phyloP scores from a whole-genome alignment of 176 grass and related monocot genomes.

The sorghum (Sorghum bicolor) region DNA sequence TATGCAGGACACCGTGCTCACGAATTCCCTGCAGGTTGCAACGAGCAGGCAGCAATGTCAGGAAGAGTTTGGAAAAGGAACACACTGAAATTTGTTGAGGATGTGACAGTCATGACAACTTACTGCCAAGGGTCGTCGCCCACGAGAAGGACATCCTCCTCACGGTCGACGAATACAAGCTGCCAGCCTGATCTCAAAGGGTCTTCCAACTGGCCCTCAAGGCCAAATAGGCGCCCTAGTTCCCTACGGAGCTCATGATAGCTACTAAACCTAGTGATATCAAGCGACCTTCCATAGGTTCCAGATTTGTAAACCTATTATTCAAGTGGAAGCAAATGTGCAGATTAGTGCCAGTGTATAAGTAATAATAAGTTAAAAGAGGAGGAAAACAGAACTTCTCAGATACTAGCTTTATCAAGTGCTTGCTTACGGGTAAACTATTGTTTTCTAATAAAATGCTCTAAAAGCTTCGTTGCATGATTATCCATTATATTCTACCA shows the following conservation, averaged over 20 bases:
- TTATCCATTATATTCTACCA: neutral
- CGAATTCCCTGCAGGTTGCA: conserved; percentile 75
- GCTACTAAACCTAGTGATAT: conserved; percentile 90
- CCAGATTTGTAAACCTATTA: conserved; percentile 90
- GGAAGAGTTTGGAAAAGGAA: neutral
- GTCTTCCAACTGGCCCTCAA: conserved; percentile 94
- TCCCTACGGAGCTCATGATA: conserved; percentile 82
- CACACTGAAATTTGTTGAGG: neutral
- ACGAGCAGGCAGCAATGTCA: neutral
- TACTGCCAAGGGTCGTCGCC: conserved; percentile 98
- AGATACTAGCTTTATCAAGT: neutral
- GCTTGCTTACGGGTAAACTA: neutral
- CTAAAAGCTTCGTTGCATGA: neutral
- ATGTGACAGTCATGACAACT: neutral
- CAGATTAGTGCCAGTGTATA: neutral
- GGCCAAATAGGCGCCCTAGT: conserved; percentile 82
- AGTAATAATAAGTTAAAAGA: neutral
- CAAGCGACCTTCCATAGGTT: conserved; percentile 79
- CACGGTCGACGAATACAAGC: conserved; percentile 99
- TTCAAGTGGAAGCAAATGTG: conserved; percentile 26
- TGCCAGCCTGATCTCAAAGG: conserved; percentile 99
- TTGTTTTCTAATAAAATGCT: neutral
- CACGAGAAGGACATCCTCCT: conserved; percentile 91
- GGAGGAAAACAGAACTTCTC: neutral
- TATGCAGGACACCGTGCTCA: conserved; percentile 87